Evolutionary conservation across 1,139 yeast genomes (phyloP).

Genomic region (Saccharomycopsis hybrid): DNA sequence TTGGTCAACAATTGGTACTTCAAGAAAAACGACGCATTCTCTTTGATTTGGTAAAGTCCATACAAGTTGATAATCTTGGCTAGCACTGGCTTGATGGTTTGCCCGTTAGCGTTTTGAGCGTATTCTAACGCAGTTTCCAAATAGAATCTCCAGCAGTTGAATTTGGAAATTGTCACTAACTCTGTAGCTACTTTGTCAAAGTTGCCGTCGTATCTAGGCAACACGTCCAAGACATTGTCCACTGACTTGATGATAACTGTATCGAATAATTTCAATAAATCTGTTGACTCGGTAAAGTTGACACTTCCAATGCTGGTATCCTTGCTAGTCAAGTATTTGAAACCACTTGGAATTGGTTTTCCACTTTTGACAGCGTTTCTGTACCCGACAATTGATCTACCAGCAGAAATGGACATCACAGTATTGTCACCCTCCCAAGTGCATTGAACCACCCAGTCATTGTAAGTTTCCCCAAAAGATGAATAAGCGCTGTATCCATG

Average conservation of each 20-base stretch:
- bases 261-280: slow-evolving; percentile 30
- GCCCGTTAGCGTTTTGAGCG: slow-evolving; percentile 25
- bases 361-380: slow-evolving; percentile 36
- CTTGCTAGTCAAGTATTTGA: slow-evolving; percentile 39
- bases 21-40: slow-evolving; percentile 70
- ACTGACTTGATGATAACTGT: slow-evolving; percentile 42
- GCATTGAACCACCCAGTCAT: slow-evolving; percentile 93
- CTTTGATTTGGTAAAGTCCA: slow-evolving; percentile 67
- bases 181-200: slow-evolving; percentile 56
- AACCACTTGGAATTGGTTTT: slow-evolving; percentile 36
- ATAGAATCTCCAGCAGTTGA: slow-evolving; percentile 55
- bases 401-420: slow-evolving; percentile 76
- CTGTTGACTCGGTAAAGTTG: too few relatives aligned
- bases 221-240: slow-evolving; percentile 39
- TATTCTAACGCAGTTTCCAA: slow-evolving; percentile 40
- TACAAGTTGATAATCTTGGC: slow-evolving; percentile 50
- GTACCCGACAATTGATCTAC: slow-evolving; percentile 64
- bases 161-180: slow-evolving; percentile 52
- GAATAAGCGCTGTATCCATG: slow-evolving; percentile 90
- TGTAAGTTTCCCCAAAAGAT: slow-evolving; percentile 82
- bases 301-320: too few relatives aligned
- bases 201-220: slow-evolving; percentile 40
- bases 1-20: slow-evolving; percentile 53
- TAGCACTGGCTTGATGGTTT: slow-evolving; percentile 32
- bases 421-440: slow-evolving; percentile 98